Conservation (phyloP, 2,329 filamentous ascomycete species). For the Botrytis squamosa region DNA sequence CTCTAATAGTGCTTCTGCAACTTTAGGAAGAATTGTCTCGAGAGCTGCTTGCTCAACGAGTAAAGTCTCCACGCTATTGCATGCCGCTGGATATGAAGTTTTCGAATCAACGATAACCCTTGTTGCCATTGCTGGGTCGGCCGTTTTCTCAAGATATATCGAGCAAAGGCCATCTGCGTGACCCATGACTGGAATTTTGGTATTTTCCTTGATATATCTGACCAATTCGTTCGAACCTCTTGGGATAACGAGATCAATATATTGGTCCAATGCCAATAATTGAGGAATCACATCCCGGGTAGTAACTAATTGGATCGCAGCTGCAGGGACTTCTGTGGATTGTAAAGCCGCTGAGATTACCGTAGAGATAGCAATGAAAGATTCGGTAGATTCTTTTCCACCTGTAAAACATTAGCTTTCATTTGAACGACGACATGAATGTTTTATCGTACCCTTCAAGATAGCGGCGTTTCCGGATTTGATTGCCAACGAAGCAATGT, state of each 20-base stretch:
- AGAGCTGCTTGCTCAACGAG: slow-evolving; percentile 76
- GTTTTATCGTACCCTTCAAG: slow-evolving; percentile 67
- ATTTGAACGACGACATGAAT: background rate
- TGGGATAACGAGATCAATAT: slow-evolving; percentile 94
- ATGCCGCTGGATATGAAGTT: slow-evolving; percentile 90
- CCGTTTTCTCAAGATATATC: slow-evolving; percentile 79
- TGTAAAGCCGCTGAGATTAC: slow-evolving; percentile 79
- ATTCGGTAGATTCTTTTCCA: slow-evolving; percentile 92
- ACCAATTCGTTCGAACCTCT: slow-evolving; percentile 49
- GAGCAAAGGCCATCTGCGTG: slow-evolving; percentile 93
- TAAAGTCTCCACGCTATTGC: slow-evolving; percentile 90
- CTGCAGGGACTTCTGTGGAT: slow-evolving; percentile 73
- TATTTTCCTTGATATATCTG: slow-evolving; percentile 80
- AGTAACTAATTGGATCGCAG: slow-evolving; percentile 88
- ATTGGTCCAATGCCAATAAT: slow-evolving; percentile 78
- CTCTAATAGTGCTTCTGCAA: slow-evolving; percentile 70
- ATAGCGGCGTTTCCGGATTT: slow-evolving; percentile 98
- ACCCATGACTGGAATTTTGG: slow-evolving; percentile 91
- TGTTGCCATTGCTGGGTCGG: slow-evolving; percentile 68
- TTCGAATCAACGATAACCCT: slow-evolving; percentile 87
- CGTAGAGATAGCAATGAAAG: slow-evolving; percentile 86
- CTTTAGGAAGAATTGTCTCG: slow-evolving; percentile 62
- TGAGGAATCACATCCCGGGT: slow-evolving; percentile 87
- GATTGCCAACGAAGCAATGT: slow-evolving; percentile 92
- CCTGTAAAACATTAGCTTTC: slow-evolving; percentile 46